Evolutionary conservation across 106 monocot genomes (phyloP).

Genomic region (Dendrobium chrysotoxum): DNA sequence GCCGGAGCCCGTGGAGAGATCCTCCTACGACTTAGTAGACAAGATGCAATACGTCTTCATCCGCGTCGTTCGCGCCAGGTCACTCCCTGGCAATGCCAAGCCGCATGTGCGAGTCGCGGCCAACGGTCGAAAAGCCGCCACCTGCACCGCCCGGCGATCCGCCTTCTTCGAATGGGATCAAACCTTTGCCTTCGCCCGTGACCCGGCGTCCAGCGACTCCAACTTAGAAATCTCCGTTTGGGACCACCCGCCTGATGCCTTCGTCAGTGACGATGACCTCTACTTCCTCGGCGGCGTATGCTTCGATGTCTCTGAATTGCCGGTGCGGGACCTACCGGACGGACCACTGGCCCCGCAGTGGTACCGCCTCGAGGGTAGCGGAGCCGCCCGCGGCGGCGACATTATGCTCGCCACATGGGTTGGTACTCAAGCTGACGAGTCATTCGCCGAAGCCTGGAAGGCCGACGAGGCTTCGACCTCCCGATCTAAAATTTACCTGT

Average conservation of each 20-base stretch:
- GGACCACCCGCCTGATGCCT: slow-evolving; percentile 46
- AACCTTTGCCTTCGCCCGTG: slow-evolving; percentile 69
- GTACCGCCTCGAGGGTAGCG: slow-evolving; percentile 75
- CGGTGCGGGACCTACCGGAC: slow-evolving; percentile 59
- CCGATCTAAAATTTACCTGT: slow-evolving; percentile 69
- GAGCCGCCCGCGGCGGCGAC: slow-evolving; percentile 32
- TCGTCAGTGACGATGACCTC: slow-evolving; percentile 20
- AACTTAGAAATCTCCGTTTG: slow-evolving; percentile 68
- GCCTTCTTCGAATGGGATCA: slow-evolving; percentile 77
- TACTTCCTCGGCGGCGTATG: slow-evolving; percentile 75
- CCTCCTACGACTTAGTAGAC: slow-evolving; percentile 73
- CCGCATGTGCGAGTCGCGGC: slow-evolving; percentile 56
- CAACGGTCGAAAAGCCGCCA: slow-evolving; percentile 41
- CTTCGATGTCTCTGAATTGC: slow-evolving; percentile 72
- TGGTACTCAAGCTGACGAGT: slow-evolving; percentile 88
- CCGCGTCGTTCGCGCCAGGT: slow-evolving; percentile 63
- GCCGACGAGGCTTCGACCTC: slow-evolving; percentile 32
- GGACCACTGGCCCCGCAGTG: slow-evolving; percentile 81
- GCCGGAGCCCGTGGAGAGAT: slow-evolving; percentile 35
- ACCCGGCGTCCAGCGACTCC: slow-evolving; percentile 15
- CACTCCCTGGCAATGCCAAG: slow-evolving; percentile 33
- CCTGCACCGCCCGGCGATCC: slow-evolving; percentile 33
- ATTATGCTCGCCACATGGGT: slow-evolving; percentile 89
- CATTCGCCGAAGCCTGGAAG: slow-evolving; percentile 51
- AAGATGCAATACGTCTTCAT: slow-evolving; percentile 91